A percentile compares a stretch with the other conserved stretches of the same genome.
These are phyloP conservation scores for Aspergillus neotritici DNA, from an alignment of 2,329 filamentous ascomycete species.

Conservation along the genomic window DNA sequence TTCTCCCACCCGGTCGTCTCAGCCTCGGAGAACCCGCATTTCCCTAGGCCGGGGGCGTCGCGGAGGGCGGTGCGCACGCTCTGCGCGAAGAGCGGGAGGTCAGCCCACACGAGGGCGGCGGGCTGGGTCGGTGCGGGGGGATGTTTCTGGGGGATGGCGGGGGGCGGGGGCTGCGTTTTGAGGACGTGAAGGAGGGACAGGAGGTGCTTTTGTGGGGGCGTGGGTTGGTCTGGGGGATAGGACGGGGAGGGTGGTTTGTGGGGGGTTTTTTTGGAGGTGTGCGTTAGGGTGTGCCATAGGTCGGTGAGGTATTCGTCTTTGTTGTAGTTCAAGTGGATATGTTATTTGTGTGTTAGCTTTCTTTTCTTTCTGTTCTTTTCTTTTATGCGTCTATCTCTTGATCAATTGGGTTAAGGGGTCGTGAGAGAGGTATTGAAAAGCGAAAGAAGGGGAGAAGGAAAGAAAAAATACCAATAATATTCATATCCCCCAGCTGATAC, in stretches of 20 bases:
- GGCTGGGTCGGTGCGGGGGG: constrained; percentile 1
- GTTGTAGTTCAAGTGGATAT: too few species aligned
- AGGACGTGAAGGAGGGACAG: constrained; percentile 5
- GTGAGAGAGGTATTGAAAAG: too few species aligned
- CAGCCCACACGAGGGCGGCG: not conserved
- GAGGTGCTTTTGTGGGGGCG: constrained; percentile 2
- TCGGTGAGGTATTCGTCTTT: constrained; percentile 7
- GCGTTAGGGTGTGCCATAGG: constrained; percentile 8
- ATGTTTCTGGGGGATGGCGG: not conserved
- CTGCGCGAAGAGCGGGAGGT: constrained; percentile 4
- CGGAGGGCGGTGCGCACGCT: not conserved
- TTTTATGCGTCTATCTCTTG: too few species aligned
- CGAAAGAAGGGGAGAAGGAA: not conserved
- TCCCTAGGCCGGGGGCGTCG: constrained; percentile 5
- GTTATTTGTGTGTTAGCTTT: not conserved
- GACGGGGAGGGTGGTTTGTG: not conserved
- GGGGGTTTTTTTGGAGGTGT: constrained; percentile 5
- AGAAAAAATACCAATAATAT: constrained; percentile 1
- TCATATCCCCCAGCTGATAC: constrained; percentile 3
- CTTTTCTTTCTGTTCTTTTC: not conserved
- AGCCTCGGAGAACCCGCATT: not conserved
- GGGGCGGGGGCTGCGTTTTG: constrained; percentile 1
- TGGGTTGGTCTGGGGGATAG: constrained; percentile 2
- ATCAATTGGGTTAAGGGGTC: too few species aligned
- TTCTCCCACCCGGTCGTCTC: constrained; percentile 7